Evolutionary conservation across 495 filamentous ascomycete genomes (phyloP), one percentile per base, ranked within the genome.

Genomic region (Letharia columbiana): DNA sequence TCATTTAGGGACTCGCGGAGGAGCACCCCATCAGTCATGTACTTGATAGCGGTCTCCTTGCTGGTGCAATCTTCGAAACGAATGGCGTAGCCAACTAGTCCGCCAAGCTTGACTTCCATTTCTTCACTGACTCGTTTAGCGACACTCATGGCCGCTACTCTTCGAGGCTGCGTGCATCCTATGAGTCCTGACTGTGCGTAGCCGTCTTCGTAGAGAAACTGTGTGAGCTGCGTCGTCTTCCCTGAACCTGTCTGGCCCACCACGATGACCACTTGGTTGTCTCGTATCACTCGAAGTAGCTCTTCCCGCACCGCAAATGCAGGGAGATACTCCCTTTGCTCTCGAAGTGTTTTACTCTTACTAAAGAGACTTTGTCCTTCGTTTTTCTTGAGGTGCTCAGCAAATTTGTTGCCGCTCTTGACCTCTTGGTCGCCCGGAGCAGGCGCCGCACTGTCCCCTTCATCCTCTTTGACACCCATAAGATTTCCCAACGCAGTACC

Each of bases 41-140:
- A 99, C 76, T 99, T 99, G 75, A 99, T 98, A 66, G 86, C 80
- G 2, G 95, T 99, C 64, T 97, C 87, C 68, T 90, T 89, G 75
- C 89, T 93, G 4, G 95, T 99, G 75, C 92, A 97, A 77, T 99
- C 95, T 73, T 99, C 95, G 73, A 99, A 99, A 40, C 95, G 92
- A 74, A 99, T 99, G 3, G 95, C 93, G 78, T 98, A 99, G 58
- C 95, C 95, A 41, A 99, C 95, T 2, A 86, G 78, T 50, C 86
- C 87, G 33, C 95, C 95, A 18, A 99, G 82, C 60, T 88, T 88
- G n/a, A 96, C 91, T 70, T 96, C 91, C 95, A 99, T 99, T 77
- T 99, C 95, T 75, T 99, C 95, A 68, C 91, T 91, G 35, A 99
- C 95, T 78, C 95, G 91, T 75, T 97, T 98, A 15, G 95, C 95